Evolutionary conservation across 257 asterid genomes (phyloP), one percentile per base, ranked within the genome.

Genomic region (Nicotiana sylvestris): DNA sequence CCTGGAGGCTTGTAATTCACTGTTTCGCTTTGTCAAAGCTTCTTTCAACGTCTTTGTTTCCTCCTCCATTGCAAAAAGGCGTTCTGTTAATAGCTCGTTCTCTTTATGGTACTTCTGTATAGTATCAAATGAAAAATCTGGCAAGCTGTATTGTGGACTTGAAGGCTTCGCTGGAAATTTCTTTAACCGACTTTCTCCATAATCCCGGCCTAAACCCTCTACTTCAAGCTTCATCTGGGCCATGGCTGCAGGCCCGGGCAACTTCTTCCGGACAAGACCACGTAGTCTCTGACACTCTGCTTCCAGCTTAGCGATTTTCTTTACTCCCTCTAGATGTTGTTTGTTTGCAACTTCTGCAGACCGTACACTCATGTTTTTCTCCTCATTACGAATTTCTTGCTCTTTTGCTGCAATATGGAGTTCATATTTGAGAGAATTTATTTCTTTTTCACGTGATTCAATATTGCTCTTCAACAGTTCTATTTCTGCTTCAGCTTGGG

Each of bases 161-260:
- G 95, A 85, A 91, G 96, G 91, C 89, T 89, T 95, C 77, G 81
- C 92, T 0, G 94, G 97, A 16, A 98, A 93, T 87, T 93, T 91
- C 85, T 91, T 91, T 64, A 89, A 30, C 37, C 92, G 95, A 65
- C 94, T 86, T 27, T 93, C 98, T 74, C 92, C 96, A 86, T 88
- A 87, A 76, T 91, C 98, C 43, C 91, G 88, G n/a, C 95, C 98
- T 89, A 93, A 80, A 85, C 74, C 93, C 87, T 95, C 97, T 43
- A 95, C 99, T 89, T 93, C 98, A 56, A 93, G 94, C 81, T 95
- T 95, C 99, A 95, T 95, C 84, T 93, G 98, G 12, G 99, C 98
- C 80, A 95, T 60, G 33, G 99, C 99, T 83, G 97, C 99, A 53
- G 99, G 99, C 35, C 98, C 98, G 5, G 98, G 98, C 84, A 95